Base-by-base conservation (phyloP, 73 alveolate species). In the Paramecium biaurelia region DNA sequence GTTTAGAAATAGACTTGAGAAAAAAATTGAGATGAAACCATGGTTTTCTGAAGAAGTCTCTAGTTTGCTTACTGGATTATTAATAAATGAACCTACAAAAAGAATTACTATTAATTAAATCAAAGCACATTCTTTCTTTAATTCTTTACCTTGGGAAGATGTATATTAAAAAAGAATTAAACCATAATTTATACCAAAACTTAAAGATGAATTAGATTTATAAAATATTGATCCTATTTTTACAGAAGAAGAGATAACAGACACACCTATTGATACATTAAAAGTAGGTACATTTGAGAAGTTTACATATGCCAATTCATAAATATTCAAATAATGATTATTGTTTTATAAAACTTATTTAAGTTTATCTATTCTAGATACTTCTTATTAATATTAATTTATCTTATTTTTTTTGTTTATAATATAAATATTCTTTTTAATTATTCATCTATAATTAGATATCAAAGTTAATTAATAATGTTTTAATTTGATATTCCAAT, bases 1-100 rank as follows among this genome's bases (percentile, higher is more conserved):
- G 96, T 93, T 92, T 42, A 30, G 85, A 30, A 85, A 95, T 53
- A 93, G 95, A 11, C 85, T 96, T 5, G 95, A 94, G 58, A 94
- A 89, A 85, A 74, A 85, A 34, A 89, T 95, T 26, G 95, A 93
- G 23, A 94, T 93, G 96, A 88, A 88, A 43, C 86, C 92, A 20
- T 74, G 76, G 63, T 93, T 96, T 30, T 67, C 97, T 30, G 47
- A 58, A 23, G 76, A 49, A 3, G 89, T 43, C 23, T 59, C 70
- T 32, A 56, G 24, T 47, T 70, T 92, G 21, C 63, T 92, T 23
- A 7, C 57, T 8, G 89, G 88, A 21, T 72, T 92, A 41, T 79
- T 92, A 23, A 76, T 59, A 9, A 79, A 85, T 26, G 95, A 92
- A 24, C 95, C 95, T 15, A 76, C 28, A 11, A 41, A 72, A 26